Evolutionary conservation across 176 grass and related monocot species (phyloP), one percentile per base, ranked within the genome.

Genomic region (Oryza officinalis): DNA sequence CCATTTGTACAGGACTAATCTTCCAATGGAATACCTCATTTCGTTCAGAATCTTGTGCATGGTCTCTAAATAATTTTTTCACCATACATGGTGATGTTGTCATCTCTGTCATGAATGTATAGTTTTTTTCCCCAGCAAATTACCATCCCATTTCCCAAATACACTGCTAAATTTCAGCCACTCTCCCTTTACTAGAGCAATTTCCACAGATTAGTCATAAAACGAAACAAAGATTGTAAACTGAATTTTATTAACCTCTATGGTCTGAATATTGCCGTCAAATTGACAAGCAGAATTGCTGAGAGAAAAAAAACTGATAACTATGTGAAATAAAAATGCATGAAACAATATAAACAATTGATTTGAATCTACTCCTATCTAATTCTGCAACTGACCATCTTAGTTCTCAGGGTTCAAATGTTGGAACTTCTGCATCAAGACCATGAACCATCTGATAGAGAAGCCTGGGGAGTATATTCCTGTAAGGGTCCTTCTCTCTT

Each of bases 401-500:
- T 74, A 95, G 25, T 89, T 89, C 59, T 92, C 81, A 95, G 22
- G 83, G 91, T 78, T 95, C 81, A 90, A 98, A 98, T 88, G 96
- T 96, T 67, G 93, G 96, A 54, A 96, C 74, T 88, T 96, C 83
- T 78, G 78, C 86, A 74, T 83, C 65, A 20, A 70, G 76, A 57
- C 96, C 93, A 87, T 89, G 76, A 54, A 81, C 54, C 50, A 87
- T 83, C 43, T 85, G 89, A 41, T 95, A 98, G 25, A 98, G 67
- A 88, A 94, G n/a, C 85, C 96, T 92, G 61, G 86, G 77, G 22
- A 95, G 27, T 88, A 98, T 83, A 80, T 87, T 84, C 86, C 93
- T 94, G 63, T 98, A 98, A 23, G 93, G 91, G 63, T 98, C 96
- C 75, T 84, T 31, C 71, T 92, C 89, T 83, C 96, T 95, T 72